Evolutionary conservation across 129 eudicot species (phyloP), one percentile per base, ranked within the genome.

Genomic region (Tagetes patula): DNA sequence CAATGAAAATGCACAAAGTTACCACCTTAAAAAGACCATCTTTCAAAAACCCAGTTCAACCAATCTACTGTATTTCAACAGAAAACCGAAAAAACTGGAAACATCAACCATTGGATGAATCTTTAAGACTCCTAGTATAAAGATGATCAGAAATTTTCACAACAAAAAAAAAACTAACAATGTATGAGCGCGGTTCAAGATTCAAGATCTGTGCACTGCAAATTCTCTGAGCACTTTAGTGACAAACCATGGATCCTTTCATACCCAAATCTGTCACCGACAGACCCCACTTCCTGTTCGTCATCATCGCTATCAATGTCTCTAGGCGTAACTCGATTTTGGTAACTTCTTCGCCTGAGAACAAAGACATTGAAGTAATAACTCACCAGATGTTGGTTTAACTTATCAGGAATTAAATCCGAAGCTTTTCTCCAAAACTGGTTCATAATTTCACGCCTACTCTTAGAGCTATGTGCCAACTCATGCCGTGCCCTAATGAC

Each of bases 301-400:
- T 95, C 99, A 55, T 90, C 89, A 74, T 95, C 99, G 75, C 99
- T 95, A 49, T 90, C 93, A 3, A 95, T 79, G 8, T 84, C 85
- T 32, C 60, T 82, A 43, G 94, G 96, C 2, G 83, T 86, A 68
- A 84, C 94, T 1, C 97, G 89, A 46, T 95, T 95, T 69, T 95
- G 99, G 42, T 95, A 88, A 59, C 84, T 80, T 77, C 99, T 80
- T 20, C 89, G 77, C 49, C 77, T 79, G 62, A 79, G 36, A 3
- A 90, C 81, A 66, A 73, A 86, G 39, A 95, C 99, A 74, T 95
- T 88, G 67, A 81, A 90, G 80, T 95, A 95, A 75, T 95, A 95
- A 77, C 90, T 85, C 65, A 95, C 94, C 76, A 95, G 50, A 50
- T 76, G 53, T 49, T 80, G 87, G 80, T 88, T 84, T 4, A 83